Conservation (phyloP, 1,139 yeast genomes). For the Diutina rugosa region DNA sequence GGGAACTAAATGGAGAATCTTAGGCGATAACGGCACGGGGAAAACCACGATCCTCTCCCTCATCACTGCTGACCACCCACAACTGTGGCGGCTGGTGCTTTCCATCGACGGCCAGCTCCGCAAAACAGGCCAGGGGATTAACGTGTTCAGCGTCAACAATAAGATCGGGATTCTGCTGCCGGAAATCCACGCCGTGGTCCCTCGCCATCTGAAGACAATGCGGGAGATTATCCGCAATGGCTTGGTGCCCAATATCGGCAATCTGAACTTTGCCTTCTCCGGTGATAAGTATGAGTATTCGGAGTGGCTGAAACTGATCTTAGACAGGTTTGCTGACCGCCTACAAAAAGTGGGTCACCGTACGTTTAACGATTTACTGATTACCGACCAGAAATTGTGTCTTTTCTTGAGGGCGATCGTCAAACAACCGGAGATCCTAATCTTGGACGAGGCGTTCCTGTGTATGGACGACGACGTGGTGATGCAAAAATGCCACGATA, state of each 20-base stretch:
- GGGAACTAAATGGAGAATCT: constrained; percentile 80
- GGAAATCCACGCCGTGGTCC: constrained; percentile 78
- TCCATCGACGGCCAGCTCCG: constrained; percentile 55
- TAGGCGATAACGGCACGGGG: constrained; percentile 89
- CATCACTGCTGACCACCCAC: constrained; percentile 92
- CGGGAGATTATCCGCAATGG: constrained; percentile 63
- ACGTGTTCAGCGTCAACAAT: constrained; percentile 68
- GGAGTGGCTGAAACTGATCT: constrained; percentile 6
- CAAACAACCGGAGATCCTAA: constrained; percentile 63
- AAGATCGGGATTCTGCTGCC: constrained; percentile 85
- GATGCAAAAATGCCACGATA: constrained; percentile 50
- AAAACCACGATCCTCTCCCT: constrained; percentile 78
- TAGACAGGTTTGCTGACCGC: constrained; percentile 13
- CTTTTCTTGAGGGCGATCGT: constrained; percentile 65
- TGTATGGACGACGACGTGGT: constrained; percentile 64
- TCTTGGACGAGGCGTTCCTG: constrained; percentile 87
- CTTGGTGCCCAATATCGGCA: constrained; percentile 42
- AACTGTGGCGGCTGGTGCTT: constrained; percentile 74
- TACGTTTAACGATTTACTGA: constrained; percentile 38
- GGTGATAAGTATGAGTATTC: constrained; percentile 4
- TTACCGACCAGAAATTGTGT: constrained; percentile 70
- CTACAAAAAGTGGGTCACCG: constrained; percentile 20
- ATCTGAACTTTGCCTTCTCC: constrained; percentile 27
- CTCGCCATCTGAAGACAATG: constrained; percentile 37
- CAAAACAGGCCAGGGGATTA: constrained; percentile 53